Percentiles rank a stretch among this genome's conserved stretches.
These are phyloP conservation scores for Aristolochia californica DNA, from an alignment of 164 flowering plant species.

Conservation along the genomic window DNA sequence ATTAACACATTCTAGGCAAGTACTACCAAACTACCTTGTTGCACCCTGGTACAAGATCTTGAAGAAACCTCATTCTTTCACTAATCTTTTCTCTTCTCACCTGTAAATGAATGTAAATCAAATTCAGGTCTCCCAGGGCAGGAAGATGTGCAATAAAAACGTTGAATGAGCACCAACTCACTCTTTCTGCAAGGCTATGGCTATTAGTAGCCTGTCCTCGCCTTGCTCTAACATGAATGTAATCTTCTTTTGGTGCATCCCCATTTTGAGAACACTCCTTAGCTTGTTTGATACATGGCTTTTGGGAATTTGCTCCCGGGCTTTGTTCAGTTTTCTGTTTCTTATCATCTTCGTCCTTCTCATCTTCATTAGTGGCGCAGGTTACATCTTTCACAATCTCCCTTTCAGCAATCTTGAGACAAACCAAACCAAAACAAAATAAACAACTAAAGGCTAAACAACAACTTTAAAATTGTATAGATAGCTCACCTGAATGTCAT, in stretches of 20 bases:
- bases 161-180: conserved; percentile 10
- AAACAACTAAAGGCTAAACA: background rate
- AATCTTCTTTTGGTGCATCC: conserved; percentile 57
- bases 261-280: conserved; percentile 49
- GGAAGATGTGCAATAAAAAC: background rate
- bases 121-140: conserved; percentile 5
- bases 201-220: conserved; percentile 98
- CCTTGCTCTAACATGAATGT: conserved; percentile 84
- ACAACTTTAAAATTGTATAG: background rate
- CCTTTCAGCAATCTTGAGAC: conserved; percentile 27
- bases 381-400: conserved; percentile 33
- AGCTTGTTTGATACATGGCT: conserved; percentile 42
- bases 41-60: conserved; percentile 98
- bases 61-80: conserved; percentile 92
- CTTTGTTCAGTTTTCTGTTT: conserved; percentile 35
- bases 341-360: conserved; percentile 42
- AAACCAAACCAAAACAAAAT: conserved; percentile 1
- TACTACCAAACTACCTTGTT: conserved; percentile 47
- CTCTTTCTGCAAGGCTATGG: conserved; percentile 98
- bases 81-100: conserved; percentile 96
- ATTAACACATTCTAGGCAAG: background rate
- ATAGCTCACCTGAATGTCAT: conserved; percentile 33
- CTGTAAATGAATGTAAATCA: conserved; percentile 24
- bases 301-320: conserved; percentile 23
- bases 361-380: conserved; percentile 23